Conservation (phyloP, 2,329 filamentous ascomycete species). For the Alternaria panax region DNA sequence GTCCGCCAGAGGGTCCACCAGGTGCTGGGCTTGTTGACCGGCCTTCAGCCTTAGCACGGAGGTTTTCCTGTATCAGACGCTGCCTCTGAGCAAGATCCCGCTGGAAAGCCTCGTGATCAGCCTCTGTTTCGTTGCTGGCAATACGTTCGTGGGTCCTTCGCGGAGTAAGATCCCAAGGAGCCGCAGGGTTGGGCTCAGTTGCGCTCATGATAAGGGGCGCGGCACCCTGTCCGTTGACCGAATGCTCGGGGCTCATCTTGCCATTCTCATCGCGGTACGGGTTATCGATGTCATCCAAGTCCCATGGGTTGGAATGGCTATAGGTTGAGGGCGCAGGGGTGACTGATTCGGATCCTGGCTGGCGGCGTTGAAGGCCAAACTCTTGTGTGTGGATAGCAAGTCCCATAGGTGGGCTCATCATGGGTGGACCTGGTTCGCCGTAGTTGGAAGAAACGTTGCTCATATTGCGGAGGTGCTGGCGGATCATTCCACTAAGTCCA, state of each 20-base stretch:
- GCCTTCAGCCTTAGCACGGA: slow-evolving; percentile 70
- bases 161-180: slow-evolving; percentile 59
- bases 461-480: slow-evolving; percentile 80
- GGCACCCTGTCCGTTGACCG: slow-evolving; percentile 36
- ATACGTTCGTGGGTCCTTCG: slow-evolving; percentile 57
- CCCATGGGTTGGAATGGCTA: slow-evolving; percentile 63
- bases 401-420: slow-evolving; percentile 55
- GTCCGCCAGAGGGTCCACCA: slow-evolving; percentile 43
- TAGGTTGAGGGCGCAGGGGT: slow-evolving; percentile 58
- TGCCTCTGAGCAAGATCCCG: slow-evolving; percentile 75
- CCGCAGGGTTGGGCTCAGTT: slow-evolving; percentile 20
- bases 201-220: slow-evolving; percentile 18
- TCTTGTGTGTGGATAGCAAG: slow-evolving; percentile 48
- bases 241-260: slow-evolving; percentile 47
- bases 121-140: slow-evolving; percentile 59
- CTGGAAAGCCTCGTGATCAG: slow-evolving; percentile 74
- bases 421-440: slow-evolving; percentile 42
- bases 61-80: slow-evolving; percentile 73
- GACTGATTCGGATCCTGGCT: slow-evolving; percentile 44
- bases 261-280: slow-evolving; percentile 47
- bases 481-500: slow-evolving; percentile 81
- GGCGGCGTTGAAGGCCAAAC: slow-evolving; percentile 35
- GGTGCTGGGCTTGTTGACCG: slow-evolving; percentile 50
- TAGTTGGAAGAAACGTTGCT: slow-evolving; percentile 86
- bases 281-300: slow-evolving; percentile 60